These are phyloP conservation scores for Volvox africanus DNA, from an alignment of 139 green algal genomes.

Conservation along the genomic window DNA sequence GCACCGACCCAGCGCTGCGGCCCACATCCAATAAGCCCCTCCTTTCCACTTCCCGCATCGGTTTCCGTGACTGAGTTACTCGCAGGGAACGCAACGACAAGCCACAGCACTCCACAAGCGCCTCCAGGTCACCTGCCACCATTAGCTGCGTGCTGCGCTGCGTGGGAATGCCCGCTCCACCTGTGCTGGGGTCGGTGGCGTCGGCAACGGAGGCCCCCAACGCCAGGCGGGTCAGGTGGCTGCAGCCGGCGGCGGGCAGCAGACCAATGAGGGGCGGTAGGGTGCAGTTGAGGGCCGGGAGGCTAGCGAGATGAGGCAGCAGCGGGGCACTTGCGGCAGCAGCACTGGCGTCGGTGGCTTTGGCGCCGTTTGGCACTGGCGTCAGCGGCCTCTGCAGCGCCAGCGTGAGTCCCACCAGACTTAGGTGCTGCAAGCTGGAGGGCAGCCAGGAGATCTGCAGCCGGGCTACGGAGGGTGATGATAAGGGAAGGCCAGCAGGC, in stretches of 20 bases:
- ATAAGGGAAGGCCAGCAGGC: background rate
- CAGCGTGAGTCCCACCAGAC: background rate
- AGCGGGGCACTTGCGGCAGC: background rate
- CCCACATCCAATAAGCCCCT: background rate
- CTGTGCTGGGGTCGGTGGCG: background rate
- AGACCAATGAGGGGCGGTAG: constrained; percentile 26
- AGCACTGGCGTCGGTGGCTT: background rate
- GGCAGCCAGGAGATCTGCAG: constrained; percentile 23
- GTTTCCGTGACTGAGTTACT: background rate
- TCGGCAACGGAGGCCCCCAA: background rate
- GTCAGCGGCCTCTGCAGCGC: background rate
- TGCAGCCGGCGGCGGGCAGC: constrained; percentile 23
- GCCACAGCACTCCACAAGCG: background rate
- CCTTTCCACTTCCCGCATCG: background rate
- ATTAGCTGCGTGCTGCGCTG: background rate
- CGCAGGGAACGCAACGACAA: background rate
- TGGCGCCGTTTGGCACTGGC: background rate
- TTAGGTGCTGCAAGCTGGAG: background rate
- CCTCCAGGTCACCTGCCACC: background rate
- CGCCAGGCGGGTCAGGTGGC: background rate
- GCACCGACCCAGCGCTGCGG: background rate
- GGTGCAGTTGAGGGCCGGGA: background rate
- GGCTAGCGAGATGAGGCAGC: constrained; percentile 6
- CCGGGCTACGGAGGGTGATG: background rate
- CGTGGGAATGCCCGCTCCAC: too few relatives aligned